Conservation (phyloP, 768 basidiomycete genomes). For the Xerocomellus chrysenteron region DNA sequence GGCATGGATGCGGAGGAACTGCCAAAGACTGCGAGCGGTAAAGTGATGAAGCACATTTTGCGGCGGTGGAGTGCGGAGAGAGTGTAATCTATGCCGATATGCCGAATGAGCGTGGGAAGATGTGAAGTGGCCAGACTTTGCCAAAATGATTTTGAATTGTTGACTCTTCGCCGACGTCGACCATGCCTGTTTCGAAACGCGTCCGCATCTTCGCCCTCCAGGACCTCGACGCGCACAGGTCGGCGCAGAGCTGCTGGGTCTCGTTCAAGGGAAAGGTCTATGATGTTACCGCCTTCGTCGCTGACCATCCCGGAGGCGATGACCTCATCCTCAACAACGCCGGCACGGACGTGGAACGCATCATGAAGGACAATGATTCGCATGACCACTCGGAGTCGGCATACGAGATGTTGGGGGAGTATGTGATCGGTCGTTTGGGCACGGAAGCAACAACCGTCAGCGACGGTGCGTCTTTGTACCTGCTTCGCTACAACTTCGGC, state of each 20-base stretch:
- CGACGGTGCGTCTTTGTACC: constrained; percentile 58
- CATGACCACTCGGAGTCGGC: constrained; percentile 92
- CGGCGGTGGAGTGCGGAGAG: constrained; percentile 57
- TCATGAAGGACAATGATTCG: constrained; percentile 78
- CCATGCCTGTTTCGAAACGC: constrained; percentile 59
- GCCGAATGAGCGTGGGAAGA: constrained; percentile 15
- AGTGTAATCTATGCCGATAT: constrained; percentile 2
- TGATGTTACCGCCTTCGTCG: constrained; percentile 80
- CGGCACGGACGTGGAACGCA: constrained; percentile 74
- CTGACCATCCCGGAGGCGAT: constrained; percentile 94
- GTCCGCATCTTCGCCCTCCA: constrained; percentile 72
- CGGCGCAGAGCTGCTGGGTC: constrained; percentile 74
- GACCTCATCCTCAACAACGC: constrained; percentile 83
- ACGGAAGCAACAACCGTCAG: constrained; percentile 69
- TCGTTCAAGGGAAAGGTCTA: constrained; percentile 81
- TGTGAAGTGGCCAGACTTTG: constrained; percentile 7
- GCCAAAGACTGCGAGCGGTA: constrained; percentile 86
- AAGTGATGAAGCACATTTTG: constrained; percentile 80
- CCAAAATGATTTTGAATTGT: not conserved
- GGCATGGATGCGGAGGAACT: constrained; percentile 56
- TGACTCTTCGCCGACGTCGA: not conserved
- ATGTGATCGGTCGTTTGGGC: constrained; percentile 80
- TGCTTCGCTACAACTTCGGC: constrained; percentile 1
- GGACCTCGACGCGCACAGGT: constrained; percentile 68
- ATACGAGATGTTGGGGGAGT: constrained; percentile 90